Base-by-base conservation (phyloP, 371 early-diverging fungal species). In the Mortierella sp. region DNA sequence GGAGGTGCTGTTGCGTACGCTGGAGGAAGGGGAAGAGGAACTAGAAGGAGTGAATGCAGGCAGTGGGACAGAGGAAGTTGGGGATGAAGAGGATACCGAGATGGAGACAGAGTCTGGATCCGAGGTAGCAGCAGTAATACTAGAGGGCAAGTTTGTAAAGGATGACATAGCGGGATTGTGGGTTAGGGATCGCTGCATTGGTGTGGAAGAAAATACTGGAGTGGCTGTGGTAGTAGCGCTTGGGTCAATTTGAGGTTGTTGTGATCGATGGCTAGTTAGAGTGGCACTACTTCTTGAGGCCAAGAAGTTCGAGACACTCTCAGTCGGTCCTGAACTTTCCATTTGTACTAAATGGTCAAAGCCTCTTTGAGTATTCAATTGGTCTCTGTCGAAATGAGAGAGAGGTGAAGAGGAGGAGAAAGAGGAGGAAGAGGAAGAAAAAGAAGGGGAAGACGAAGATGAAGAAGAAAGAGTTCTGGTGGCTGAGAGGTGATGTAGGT, bases 181-280 rank as follows among this genome's bases (percentile, higher is more conserved):
- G 5, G 70, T 70, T 43, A 74, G 33, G 11, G 80, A 71, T 41
- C 80, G 68, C 53, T 74, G 74, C 71, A 79, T 79, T 15, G 74
- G 74, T 9, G 78, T 69, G 2, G 73, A 78, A 8, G 69, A 28
- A 48, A 72, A 52, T 15, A n/a, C 48, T 16, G 58, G 24, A 50
- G 32, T 40, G 22, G 38, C 10, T 16, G 43, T 48, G 13, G 19
- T 5, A n/a, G 32, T 59, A 21, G 41, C 55, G 32, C 43, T 11
- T 4, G 48, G 19, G 32, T 11, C 2, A 32, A 0, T 13, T 24
- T 40, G 62, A 8, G 15, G 55, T 41, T 28, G 65, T 9, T 64
- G 52, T 28, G 61, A 13, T 52, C 40, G 45, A 62, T 55, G 55
- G n/a, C 57, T 55, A 32, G 40, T 60, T 15, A 36, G 36, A 10